These are phyloP conservation scores for Rhizopus microsporus DNA, from an alignment of 371 early-diverging fungal species.

Conservation along the genomic window DNA sequence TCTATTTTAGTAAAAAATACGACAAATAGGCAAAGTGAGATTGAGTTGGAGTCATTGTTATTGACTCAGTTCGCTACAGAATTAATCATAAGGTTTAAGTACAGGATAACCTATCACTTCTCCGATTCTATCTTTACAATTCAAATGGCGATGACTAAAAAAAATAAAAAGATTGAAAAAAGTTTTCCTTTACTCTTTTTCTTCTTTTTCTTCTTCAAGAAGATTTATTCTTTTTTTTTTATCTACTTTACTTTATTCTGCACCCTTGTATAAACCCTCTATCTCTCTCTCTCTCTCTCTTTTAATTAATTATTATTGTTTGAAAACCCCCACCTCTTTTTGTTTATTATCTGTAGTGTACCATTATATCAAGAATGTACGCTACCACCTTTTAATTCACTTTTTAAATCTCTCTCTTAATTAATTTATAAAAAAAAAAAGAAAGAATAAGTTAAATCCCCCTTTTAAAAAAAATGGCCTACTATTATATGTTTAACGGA, in stretches of 20 bases:
- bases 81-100: neutral
- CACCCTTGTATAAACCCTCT: neutral
- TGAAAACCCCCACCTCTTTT: constrained; percentile 24
- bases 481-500: constrained; percentile 47
- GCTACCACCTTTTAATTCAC: constrained; percentile 27
- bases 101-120: neutral
- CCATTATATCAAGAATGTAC: constrained; percentile 23
- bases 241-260: neutral
- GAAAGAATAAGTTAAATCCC: constrained; percentile 12
- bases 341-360: constrained; percentile 20
- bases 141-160: neutral
- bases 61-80: too few relatives aligned
- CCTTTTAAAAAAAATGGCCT: constrained; percentile 31
- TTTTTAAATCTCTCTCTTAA: constrained; percentile 10
- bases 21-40: too few relatives aligned
- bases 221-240: constrained; percentile 1
- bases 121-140: neutral
- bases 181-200: neutral
- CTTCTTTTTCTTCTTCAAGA: neutral
- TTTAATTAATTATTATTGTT: constrained; percentile 1
- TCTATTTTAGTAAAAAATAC: too few relatives aligned
- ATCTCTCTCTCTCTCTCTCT: too few relatives aligned
- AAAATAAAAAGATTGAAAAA: neutral
- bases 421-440: constrained; percentile 21
- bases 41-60: too few relatives aligned